A percentile compares a stretch with the other conserved stretches of the same genome.
Evolutionary conservation across 108 stramenopile species (phyloP).

Genomic region (Schizochytrium sp.): DNA sequence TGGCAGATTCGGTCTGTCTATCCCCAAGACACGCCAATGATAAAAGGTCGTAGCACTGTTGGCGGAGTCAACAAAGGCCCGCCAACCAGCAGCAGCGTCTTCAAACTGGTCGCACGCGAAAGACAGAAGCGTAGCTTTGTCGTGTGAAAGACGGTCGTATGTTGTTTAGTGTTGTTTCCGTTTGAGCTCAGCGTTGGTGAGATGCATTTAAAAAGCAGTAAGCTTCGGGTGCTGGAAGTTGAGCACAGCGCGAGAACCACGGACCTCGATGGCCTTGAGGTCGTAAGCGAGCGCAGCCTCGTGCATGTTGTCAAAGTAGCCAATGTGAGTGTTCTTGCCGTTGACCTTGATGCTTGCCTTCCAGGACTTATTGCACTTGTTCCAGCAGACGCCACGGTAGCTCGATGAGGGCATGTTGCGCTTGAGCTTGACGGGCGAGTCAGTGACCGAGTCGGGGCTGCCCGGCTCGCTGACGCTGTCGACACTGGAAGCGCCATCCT

Average conservation of each 20-base stretch:
- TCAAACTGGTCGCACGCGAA: too few species aligned
- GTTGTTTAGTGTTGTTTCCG: too few species aligned
- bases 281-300: slow-evolving; percentile 2
- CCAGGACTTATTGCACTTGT: slow-evolving; percentile 11
- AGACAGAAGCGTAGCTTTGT: too few species aligned
- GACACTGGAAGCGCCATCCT: neutral
- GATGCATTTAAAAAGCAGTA: neutral
- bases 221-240: neutral
- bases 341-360: slow-evolving; percentile 9
- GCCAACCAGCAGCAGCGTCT: too few species aligned
- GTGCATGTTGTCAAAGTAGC: slow-evolving; percentile 17
- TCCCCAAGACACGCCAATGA: too few species aligned
- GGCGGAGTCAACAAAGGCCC: too few species aligned
- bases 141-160: too few species aligned
- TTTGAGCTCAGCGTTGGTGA: too few species aligned
- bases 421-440: neutral
- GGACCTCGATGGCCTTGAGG: neutral
- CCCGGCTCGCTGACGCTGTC: neutral
- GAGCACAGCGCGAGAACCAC: neutral
- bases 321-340: slow-evolving; percentile 18
- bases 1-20: too few species aligned
- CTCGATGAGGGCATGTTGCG: neutral
- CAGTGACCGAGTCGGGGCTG: neutral
- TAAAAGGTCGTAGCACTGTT: too few species aligned
- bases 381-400: slow-evolving; percentile 19